These are phyloP conservation scores for Meyerozyma sp. DNA, from an alignment of 1,139 yeast genomes.

Conservation along the genomic window DNA sequence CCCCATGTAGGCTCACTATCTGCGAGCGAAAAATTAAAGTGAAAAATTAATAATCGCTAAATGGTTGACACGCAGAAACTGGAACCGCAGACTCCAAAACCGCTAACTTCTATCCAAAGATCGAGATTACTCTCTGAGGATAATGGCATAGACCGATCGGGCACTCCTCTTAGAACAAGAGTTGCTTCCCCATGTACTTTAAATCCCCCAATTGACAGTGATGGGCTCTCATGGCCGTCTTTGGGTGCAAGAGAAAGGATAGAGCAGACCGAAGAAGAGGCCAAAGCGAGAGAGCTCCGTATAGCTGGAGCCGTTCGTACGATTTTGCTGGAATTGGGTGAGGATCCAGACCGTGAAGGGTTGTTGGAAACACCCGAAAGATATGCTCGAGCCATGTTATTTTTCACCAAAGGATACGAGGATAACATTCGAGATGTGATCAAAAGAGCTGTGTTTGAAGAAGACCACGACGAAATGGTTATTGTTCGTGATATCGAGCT, in stretches of 20 bases:
- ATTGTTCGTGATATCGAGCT: constrained; percentile 93
- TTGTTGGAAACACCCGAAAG: constrained; percentile 90
- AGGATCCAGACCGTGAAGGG: constrained; percentile 86
- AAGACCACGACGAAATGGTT: constrained; percentile 98
- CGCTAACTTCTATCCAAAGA: neutral
- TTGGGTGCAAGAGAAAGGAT: constrained; percentile 76
- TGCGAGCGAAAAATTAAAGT: neutral
- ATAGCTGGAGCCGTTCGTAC: constrained; percentile 85
- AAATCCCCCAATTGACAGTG: constrained; percentile 82
- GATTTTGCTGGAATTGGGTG: constrained; percentile 82
- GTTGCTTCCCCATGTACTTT: constrained; percentile 81
- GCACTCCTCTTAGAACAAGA: constrained; percentile 61
- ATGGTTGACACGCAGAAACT: neutral
- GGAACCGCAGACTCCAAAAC: neutral
- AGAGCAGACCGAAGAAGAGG: constrained; percentile 60
- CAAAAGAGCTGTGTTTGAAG: constrained; percentile 93
- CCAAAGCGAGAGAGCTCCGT: constrained; percentile 57
- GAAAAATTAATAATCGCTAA: neutral
- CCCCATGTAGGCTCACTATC: neutral
- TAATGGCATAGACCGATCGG: neutral
- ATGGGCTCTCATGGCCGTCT: constrained; percentile 93
- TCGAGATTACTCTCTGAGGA: neutral
- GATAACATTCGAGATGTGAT: constrained; percentile 87
- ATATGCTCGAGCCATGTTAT: constrained; percentile 94
- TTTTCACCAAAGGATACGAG: constrained; percentile 93